phyloP scores from a whole-genome alignment of 2,329 filamentous ascomycete species.

The Penicillium sclerotigenum region DNA sequence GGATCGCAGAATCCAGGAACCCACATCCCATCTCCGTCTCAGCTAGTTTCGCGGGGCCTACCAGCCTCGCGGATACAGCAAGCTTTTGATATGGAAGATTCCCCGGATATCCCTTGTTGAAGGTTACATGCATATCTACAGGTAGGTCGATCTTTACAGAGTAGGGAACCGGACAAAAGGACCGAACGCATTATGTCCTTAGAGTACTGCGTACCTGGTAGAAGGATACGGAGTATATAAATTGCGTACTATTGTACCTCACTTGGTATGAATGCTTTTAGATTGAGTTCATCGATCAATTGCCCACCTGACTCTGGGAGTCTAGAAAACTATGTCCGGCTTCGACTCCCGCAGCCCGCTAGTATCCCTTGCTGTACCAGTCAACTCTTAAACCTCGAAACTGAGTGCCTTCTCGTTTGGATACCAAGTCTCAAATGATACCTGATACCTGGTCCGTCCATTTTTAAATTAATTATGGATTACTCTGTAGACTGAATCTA shows the following conservation, averaged over 20 bases:
- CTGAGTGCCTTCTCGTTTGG: neutral
- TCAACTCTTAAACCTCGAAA: neutral
- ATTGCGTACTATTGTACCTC: neutral
- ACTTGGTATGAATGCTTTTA: constrained; percentile 13
- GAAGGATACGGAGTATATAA: neutral
- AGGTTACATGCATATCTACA: constrained; percentile 4
- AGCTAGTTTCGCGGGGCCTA: constrained; percentile 3
- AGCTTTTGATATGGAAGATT: constrained; percentile 14
- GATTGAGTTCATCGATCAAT: constrained; percentile 15
- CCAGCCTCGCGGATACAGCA: constrained; percentile 4
- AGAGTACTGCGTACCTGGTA: neutral
- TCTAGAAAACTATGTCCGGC: constrained; percentile 17
- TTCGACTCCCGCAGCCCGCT: constrained; percentile 14
- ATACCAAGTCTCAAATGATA: constrained; percentile 1
- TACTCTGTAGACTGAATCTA: neutral
- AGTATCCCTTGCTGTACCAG: constrained; percentile 21
- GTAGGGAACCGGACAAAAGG: neutral
- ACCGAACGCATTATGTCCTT: neutral
- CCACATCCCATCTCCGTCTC: constrained; percentile 11
- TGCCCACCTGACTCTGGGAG: constrained; percentile 19
- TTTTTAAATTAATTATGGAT: neutral
- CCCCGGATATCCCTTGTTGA: constrained; percentile 10
- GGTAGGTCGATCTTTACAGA: constrained; percentile 1
- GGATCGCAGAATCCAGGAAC: constrained; percentile 11
- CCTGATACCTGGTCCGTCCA: neutral